Conservation (phyloP, 768 basidiomycete species). For the Rhizopogon vesiculosus region DNA sequence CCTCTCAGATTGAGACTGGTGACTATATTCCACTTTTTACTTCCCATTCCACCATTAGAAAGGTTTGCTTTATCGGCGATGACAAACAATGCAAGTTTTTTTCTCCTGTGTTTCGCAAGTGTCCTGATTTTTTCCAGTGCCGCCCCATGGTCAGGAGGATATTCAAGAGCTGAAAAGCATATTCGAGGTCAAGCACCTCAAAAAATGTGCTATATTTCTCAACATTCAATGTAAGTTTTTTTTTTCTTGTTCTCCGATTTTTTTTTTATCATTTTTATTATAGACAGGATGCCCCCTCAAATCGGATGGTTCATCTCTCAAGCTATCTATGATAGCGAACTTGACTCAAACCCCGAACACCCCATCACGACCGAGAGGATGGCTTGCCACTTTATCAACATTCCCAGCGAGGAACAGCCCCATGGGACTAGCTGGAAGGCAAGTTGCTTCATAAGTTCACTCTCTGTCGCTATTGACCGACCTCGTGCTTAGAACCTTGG, state of each 20-base stretch:
- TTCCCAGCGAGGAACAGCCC: slow-evolving; percentile 31
- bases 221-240: slow-evolving; percentile 65
- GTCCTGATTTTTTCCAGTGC: slow-evolving; percentile 45
- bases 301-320: slow-evolving; percentile 72
- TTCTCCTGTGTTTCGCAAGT: slow-evolving; percentile 19
- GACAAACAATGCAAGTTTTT: slow-evolving; percentile 53
- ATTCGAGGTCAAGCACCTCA: slow-evolving; percentile 70
- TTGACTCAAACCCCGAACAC: slow-evolving; percentile 51
- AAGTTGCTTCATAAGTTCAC: slow-evolving; percentile 4
- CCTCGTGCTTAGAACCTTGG: slow-evolving; percentile 44
- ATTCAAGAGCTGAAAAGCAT: slow-evolving; percentile 63
- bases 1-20: slow-evolving; percentile 60
- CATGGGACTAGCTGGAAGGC: slow-evolving; percentile 37
- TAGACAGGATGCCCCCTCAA: slow-evolving; percentile 83
- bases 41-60: slow-evolving; percentile 34
- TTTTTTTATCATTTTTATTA: slow-evolving; percentile 7
- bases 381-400: slow-evolving; percentile 70
- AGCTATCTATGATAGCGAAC: slow-evolving; percentile 56
- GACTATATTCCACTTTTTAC: slow-evolving; percentile 41
- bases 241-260: neutral
- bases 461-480: neutral
- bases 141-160: slow-evolving; percentile 75
- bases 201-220: slow-evolving; percentile 45
- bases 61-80: slow-evolving; percentile 63
- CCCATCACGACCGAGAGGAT: slow-evolving; percentile 33